These are phyloP conservation scores for Taphrina betulina DNA, from an alignment of 1,139 yeast species.

Conservation along the genomic window DNA sequence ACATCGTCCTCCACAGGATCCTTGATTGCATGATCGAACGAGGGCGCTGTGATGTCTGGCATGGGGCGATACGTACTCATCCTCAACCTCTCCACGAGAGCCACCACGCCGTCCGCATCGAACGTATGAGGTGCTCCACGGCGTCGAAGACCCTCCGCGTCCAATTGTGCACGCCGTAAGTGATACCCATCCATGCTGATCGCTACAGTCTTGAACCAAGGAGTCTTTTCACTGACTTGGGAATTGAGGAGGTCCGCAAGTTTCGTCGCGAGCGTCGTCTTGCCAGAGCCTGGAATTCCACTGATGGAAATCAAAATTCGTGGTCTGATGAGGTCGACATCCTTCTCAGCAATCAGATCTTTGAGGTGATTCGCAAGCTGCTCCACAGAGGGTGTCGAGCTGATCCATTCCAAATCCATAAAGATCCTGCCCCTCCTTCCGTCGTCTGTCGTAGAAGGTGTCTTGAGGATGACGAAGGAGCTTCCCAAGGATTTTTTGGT, in stretches of 20 bases:
- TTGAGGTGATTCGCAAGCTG: constrained; percentile 8
- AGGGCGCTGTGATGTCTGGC: constrained; percentile 55
- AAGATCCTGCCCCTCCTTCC: too few relatives aligned
- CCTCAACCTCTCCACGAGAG: constrained; percentile 42
- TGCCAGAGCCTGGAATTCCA: constrained; percentile 36
- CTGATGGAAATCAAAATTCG: constrained; percentile 31
- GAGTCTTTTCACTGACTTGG: constrained; percentile 2
- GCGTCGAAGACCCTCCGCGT: constrained; percentile 55
- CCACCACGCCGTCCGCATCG: constrained; percentile 56
- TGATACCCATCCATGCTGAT: constrained; percentile 64
- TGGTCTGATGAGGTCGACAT: constrained; percentile 17
- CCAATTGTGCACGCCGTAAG: constrained; percentile 58
- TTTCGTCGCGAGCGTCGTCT: constrained; percentile 29
- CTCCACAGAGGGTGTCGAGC: not conserved
- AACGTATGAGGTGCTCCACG: constrained; percentile 88
- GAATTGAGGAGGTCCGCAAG: constrained; percentile 20
- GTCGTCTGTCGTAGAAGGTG: too few relatives aligned
- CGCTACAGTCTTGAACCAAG: constrained; percentile 17
- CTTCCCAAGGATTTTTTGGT: too few relatives aligned
- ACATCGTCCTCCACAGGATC: constrained; percentile 64
- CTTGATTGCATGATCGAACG: constrained; percentile 64
- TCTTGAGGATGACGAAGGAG: too few relatives aligned
- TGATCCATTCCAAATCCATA: too few relatives aligned
- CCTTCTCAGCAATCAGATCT: constrained; percentile 2
- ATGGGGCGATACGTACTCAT: constrained; percentile 26